These are phyloP conservation scores for Rhododendron griersonianum DNA, from an alignment of 148 eudicot genomes.

Conservation along the genomic window DNA sequence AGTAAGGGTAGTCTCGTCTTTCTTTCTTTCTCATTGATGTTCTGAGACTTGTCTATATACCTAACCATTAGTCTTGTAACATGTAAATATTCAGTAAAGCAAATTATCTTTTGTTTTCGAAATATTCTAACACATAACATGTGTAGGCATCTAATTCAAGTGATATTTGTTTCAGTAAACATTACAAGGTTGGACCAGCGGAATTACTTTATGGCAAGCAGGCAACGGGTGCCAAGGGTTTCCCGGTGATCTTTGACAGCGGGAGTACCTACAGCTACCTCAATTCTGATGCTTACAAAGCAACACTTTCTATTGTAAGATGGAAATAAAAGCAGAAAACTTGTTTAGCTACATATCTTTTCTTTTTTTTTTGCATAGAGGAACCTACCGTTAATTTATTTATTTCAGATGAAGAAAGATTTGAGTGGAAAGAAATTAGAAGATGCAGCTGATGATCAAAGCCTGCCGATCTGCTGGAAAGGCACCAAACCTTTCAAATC, in stretches of 20 bases:
- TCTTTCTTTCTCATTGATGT: not conserved
- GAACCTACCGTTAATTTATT: not conserved
- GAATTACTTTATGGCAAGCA: slow-evolving; percentile 52
- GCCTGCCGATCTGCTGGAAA: slow-evolving; percentile 90
- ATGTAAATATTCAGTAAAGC: not conserved
- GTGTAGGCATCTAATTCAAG: not conserved
- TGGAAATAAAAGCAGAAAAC: not conserved
- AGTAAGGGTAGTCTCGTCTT: not conserved
- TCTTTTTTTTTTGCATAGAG: not conserved
- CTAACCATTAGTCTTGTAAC: not conserved
- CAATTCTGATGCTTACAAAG: slow-evolving; percentile 48
- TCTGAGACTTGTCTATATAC: not conserved
- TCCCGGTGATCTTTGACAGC: slow-evolving; percentile 66
- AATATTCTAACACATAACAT: not conserved
- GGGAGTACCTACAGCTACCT: slow-evolving; percentile 92
- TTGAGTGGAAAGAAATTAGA: slow-evolving; percentile 38
- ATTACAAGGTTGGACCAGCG: slow-evolving; percentile 64
- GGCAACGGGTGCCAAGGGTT: slow-evolving; percentile 44
- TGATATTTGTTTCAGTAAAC: slow-evolving; percentile 39
- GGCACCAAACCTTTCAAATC: slow-evolving; percentile 68
- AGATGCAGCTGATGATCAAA: slow-evolving; percentile 58
- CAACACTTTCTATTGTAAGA: slow-evolving; percentile 54
- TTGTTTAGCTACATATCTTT: not conserved
- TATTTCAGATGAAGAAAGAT: slow-evolving; percentile 54
- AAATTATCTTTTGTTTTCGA: not conserved